Base-by-base conservation (phyloP, 75 land plant species). In the Cupressus sempervirens region DNA sequence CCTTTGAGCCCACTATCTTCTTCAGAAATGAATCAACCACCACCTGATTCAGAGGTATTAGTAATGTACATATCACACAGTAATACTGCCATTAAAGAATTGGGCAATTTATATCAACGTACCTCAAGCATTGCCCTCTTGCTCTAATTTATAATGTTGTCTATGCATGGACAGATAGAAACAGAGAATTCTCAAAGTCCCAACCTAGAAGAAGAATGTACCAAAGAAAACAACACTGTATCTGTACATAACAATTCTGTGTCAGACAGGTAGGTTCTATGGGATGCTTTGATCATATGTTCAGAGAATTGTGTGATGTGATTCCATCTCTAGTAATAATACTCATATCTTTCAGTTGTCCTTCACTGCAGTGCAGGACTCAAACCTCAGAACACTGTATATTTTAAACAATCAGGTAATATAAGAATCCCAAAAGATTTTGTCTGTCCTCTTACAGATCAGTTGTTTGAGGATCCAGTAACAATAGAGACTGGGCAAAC, bases 401-500 rank as follows among this genome's bases (percentile, higher is more conserved):
- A 77, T 77, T 77, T 43, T 29, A 79, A 40, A 79, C 81, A 45
- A 43, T n/a, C 81, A 10, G 45, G 48, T 79, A 26, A 26, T 79
- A 45, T 79, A 18, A 89, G 74, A 76, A 62, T 88, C 53, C 90
- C 92, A 0, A 86, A 90, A 36, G 92, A 87, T 76, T 89, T 90
- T 80, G 88, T 86, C 45, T 93, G 92, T 48, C 91, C 93, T 80
- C 30, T 93, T 20, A 93, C 90, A 3, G 86, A 89, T 36, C 84
- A 81, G 83, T 16, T 90, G 32, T 91, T 89, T 83, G 85, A 88
- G 72, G 90, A 93, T 23, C 94, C 94, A n/a, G 91, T 91, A 34
- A 91, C 94, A 50, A 81, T 93, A 18, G 94, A 93, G 76, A 90
- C 93, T 38, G 93, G 94, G 43, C 90, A 91, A 77, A 90, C 89